Base-by-base conservation (phyloP, 306 rosid species). In the Acmispon strigosus region DNA sequence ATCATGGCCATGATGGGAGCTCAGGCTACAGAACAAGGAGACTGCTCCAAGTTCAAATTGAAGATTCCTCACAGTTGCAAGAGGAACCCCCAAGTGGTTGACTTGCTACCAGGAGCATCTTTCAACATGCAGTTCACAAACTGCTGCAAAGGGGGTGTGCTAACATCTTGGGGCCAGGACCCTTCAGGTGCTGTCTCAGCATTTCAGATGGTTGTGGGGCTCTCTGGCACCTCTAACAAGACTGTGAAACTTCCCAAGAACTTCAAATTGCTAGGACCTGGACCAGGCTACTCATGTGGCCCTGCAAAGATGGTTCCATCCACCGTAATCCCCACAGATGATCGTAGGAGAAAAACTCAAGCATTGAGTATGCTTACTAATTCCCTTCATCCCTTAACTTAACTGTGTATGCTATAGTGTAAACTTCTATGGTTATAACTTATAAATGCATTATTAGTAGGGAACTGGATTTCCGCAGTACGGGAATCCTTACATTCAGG, bases 21-120 rank as follows among this genome's bases (percentile, higher is more conserved):
- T 44, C 90, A 92, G 72, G 85, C 96, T 6, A 86, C 89, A 70
- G 88, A 86, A 72, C 98, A 90, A 88, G 96, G 97, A 68, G 78
- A 91, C 12, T 91, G 97, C 76, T 72, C 97, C 20, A 91, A 84
- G 58, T 86, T 85, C 90, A 85, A 84, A 81, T 72, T 83, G 61
- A 69, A 41, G 50, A 69, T 84, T 5, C 97, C 95, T 42, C 97
- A 91, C 18, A 84, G 90, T 20, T 91, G 97, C 75, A 91, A 82
- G 79, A 88, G 84, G 67, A 77, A 34, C 55, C 96, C 98, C 19
- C 13, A 71, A 53, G 84, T 86, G 55, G 84, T 90, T 73, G 96
- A 92, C 50, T 81, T 92, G 63, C 80, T 88, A 15, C 96, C 92
- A 0, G 90, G 91, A 15, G 91, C 82, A 12, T 87, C 97, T 72